Percentiles rank a stretch among this genome's conserved stretches.
Evolutionary conservation across 169 alveolate genomes (phyloP).

Genomic region (Plasmodium billcollinsi): DNA sequence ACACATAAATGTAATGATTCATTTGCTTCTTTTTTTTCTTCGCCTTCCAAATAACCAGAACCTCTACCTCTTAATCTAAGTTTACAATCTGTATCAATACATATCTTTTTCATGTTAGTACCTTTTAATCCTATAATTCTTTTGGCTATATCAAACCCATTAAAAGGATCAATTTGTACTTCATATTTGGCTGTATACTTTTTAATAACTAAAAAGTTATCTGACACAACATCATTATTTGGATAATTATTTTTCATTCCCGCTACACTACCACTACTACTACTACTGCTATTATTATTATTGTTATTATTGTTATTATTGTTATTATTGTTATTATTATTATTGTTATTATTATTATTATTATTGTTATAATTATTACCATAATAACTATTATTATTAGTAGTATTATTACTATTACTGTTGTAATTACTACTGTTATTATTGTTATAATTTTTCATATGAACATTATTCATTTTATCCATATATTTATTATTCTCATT

Average conservation of each 20-base stretch:
- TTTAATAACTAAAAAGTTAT: conserved; percentile 62
- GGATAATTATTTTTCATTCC: conserved; percentile 15
- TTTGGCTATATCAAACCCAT: conserved; percentile 94
- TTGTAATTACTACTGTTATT: conserved; percentile 3
- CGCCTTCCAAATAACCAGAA: conserved; percentile 96
- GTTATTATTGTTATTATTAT: not conserved
- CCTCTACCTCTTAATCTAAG: conserved; percentile 95
- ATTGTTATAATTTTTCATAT: no score
- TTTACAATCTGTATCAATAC: conserved; percentile 90
- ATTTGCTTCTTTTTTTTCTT: conserved; percentile 90
- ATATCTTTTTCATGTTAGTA: conserved; percentile 94
- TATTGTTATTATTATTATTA: no score
- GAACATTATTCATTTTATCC: not conserved
- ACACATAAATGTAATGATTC: conserved; percentile 96
- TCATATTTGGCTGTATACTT: conserved; percentile 95
- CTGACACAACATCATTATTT: conserved; percentile 20
- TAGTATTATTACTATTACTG: no score
- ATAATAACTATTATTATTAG: no score
- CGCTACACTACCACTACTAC: not conserved
- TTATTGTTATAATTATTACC: no score
- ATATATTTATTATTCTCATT: conserved; percentile 7
- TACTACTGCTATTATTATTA: not conserved
- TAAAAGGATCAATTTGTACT: conserved; percentile 93
- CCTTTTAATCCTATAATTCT: conserved; percentile 94
- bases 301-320: not conserved